These are phyloP conservation scores for Botrytis galanthina DNA, from an alignment of 2,329 filamentous ascomycete species.

Conservation along the genomic window DNA sequence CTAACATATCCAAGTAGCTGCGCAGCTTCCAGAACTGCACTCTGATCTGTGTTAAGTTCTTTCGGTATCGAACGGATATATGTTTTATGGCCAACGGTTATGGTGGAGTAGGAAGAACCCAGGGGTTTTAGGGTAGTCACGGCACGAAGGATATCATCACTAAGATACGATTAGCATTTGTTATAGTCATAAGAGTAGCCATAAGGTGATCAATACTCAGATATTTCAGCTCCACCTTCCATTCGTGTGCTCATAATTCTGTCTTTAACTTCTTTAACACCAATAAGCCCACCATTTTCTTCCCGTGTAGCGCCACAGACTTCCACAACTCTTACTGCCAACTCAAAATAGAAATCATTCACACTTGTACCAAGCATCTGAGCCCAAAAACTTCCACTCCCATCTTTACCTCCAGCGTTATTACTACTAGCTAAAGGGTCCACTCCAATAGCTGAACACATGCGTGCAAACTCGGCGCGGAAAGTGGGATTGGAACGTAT, in stretches of 20 bases:
- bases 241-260: constrained; percentile 69
- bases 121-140: constrained; percentile 84
- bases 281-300: constrained; percentile 91
- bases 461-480: constrained; percentile 94
- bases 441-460: constrained; percentile 96
- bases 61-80: constrained; percentile 93
- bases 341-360: constrained; percentile 98
- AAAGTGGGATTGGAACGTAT: constrained; percentile 95
- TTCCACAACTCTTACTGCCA: constrained; percentile 93
- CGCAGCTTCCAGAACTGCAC: constrained; percentile 84
- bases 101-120: constrained; percentile 81
- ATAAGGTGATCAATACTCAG: constrained; percentile 57
- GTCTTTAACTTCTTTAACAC: constrained; percentile 75
- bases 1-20: constrained; percentile 89
- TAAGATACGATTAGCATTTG: constrained; percentile 36
- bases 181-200: neutral
- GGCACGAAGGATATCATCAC: constrained; percentile 86
- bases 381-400: constrained; percentile 76
- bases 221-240: constrained; percentile 73
- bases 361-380: constrained; percentile 88
- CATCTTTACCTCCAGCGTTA: constrained; percentile 47
- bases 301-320: constrained; percentile 80
- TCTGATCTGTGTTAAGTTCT: constrained; percentile 93
- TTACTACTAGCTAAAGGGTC: constrained; percentile 80
- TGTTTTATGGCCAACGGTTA: constrained; percentile 77